Base-by-base conservation (phyloP, 1,284 basidiomycete species). In the Erythrobasidium hasegawianum region DNA sequence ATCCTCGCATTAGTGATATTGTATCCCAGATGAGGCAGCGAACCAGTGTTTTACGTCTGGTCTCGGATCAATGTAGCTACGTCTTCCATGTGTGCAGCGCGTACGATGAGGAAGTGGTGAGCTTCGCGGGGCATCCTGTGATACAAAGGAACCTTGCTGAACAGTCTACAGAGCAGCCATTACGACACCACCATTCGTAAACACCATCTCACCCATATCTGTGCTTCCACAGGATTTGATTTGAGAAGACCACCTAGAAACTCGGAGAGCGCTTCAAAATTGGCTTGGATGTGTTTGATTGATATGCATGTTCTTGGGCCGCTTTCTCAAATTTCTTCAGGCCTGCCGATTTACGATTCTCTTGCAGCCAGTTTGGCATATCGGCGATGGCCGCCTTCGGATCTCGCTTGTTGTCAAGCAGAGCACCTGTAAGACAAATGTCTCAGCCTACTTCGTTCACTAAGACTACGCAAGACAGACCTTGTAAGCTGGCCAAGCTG, bases 321-420 rank as follows among this genome's bases (percentile, higher is more conserved):
- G 43, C 43, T 14, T 47, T 47, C 22, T 47, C 43, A 14, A 47
- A 47, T 8, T 14, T n/a, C 14, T 47, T 47, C n/a, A 47, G 43
- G 5, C 43, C 43, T 47, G 43, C 43, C 14, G 43, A 47, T 16
- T 47, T 47, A 5, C 43, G 16, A 14, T 47, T 47, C 43, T 47
- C 43, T 18, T 14, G n/a, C 43, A 47, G 43, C 43, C 43, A 61
- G 8, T 27, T 45, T 18, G 61, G 61, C 52, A 57, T 64, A 13
- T 29, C 40, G 18, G 40, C 27, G 9, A 64, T 53, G 10, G 61
- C 61, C 13, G 52, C 33, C 24, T 47, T 20, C 43, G 61, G 61
- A 38, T 57, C 47, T 2, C 29, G 22, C 54, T 64, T 64, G 38
- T 64, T 24, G 20, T 41, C 61, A n/a, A 64, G 53, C 11, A 64